Evolutionary conservation across 768 basidiomycete genomes (phyloP), one percentile per base, ranked within the genome.

Genomic region (Pleurotus eryngii): DNA sequence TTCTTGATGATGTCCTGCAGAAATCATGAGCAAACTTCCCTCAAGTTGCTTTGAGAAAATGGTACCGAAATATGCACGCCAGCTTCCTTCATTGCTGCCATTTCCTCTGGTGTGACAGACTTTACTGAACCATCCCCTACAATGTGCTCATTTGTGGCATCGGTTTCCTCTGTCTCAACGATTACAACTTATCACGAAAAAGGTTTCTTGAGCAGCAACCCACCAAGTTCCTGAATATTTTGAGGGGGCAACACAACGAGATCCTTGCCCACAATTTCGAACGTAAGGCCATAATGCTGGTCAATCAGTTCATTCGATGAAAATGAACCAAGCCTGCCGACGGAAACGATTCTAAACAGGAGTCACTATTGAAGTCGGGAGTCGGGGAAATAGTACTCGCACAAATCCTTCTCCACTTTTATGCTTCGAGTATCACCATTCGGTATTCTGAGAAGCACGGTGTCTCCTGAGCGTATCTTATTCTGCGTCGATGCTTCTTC

Each of bases 141-240:
- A 20, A 99, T 99, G 3, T 94, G 80, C 66, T 99, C 95, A 65
- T 99, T 99, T 3, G 95, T 99, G 1, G 95, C 96, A 51, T 90
- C 89, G 11, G 95, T 98, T 65, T 98, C 96, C 85, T 95, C 96
- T 96, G 63, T 5, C 59, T 12, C 51, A 56, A n/a, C 27, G 54
- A 12, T 56, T 17, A 58, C 38, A 54, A 56, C 63, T 46, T 47
- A 48, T 3, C 22, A 30, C 42, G 49, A 59, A 45, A 11, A 18
- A 38, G 18, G 39, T 42, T 15, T n/a, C 22, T 30, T 45, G 7
- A 9, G 63, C 50, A 59, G 27, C 50, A 30, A 68, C 86, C 64
- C 71, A 92, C 94, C 92, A 63, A 95, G 80, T 73, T 95, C 93
- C 65, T 88, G 82, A 65, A 92, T 70, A 8, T 81, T 82, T 51